A percentile compares a stretch with the other conserved stretches of the same genome.
phyloP scores from a whole-genome alignment of 2,329 filamentous ascomycete genomes.

The Botryotinia globosa region DNA sequence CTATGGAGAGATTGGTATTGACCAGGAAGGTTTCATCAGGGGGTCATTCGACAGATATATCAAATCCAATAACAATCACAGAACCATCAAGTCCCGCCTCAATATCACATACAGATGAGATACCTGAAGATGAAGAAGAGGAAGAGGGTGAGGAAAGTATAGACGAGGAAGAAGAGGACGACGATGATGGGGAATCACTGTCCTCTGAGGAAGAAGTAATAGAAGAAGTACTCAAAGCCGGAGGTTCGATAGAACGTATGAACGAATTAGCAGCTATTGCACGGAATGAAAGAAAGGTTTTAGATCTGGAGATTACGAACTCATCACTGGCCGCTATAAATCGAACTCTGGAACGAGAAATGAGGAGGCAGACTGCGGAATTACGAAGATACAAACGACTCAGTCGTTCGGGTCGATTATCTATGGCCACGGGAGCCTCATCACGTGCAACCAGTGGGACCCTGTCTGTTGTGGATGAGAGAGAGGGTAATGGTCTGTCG shows the following conservation, averaged over 20 bases:
- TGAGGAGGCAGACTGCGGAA: slow-evolving; percentile 88
- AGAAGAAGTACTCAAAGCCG: slow-evolving; percentile 51
- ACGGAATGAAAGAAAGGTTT: slow-evolving; percentile 86
- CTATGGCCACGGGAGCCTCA: slow-evolving; percentile 51
- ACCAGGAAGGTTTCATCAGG: slow-evolving; percentile 29
- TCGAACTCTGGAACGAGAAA: slow-evolving; percentile 81
- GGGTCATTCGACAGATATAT: slow-evolving; percentile 25
- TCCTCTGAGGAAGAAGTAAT: slow-evolving; percentile 40
- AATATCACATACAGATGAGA: slow-evolving; percentile 31
- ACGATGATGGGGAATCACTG: slow-evolving; percentile 12
- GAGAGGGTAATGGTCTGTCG: slow-evolving; percentile 41
- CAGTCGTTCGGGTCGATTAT: slow-evolving; percentile 74
- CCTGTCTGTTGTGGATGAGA: slow-evolving; percentile 44
- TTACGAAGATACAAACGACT: slow-evolving; percentile 82
- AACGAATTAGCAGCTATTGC: slow-evolving; percentile 84
- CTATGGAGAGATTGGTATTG: slow-evolving; percentile 27
- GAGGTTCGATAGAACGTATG: slow-evolving; percentile 55
- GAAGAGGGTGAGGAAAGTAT: background rate
- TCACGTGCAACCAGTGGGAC: slow-evolving; percentile 46
- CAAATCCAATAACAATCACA: slow-evolving; percentile 26
- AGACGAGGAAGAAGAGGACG: slow-evolving; percentile 25
- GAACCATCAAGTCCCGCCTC: slow-evolving; percentile 26
- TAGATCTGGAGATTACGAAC: slow-evolving; percentile 95
- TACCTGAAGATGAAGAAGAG: slow-evolving; percentile 15
- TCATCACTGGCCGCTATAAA: slow-evolving; percentile 95